A percentile compares a stretch with the other conserved stretches of the same genome.
These are phyloP conservation scores for Alternaria arbusti DNA, from an alignment of 2,329 filamentous ascomycete genomes.

Conservation along the genomic window DNA sequence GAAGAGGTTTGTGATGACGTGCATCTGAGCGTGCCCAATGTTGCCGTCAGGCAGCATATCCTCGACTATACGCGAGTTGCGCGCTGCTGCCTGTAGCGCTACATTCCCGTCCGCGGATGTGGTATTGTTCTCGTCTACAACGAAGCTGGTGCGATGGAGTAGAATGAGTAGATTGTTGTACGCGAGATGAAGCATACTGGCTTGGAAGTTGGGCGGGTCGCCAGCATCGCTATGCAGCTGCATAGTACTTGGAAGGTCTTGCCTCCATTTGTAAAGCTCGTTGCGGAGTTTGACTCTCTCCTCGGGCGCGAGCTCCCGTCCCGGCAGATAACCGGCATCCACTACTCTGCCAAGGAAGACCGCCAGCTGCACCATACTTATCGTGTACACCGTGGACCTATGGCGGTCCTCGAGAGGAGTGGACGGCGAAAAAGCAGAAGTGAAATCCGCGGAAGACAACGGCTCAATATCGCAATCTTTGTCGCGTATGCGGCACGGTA, in stretches of 20 bases:
- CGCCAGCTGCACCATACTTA: slow-evolving; percentile 50
- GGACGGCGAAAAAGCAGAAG: slow-evolving; percentile 37
- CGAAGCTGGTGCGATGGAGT: slow-evolving; percentile 53
- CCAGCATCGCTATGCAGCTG: slow-evolving; percentile 40
- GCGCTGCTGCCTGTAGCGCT: slow-evolving; percentile 55
- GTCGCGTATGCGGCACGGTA: slow-evolving; percentile 57
- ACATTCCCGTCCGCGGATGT: slow-evolving; percentile 48
- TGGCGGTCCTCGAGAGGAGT: slow-evolving; percentile 36
- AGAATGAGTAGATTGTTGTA: slow-evolving; percentile 58
- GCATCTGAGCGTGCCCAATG: slow-evolving; percentile 55
- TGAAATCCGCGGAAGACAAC: slow-evolving; percentile 48
- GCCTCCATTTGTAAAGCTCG: slow-evolving; percentile 51
- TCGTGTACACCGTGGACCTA: slow-evolving; percentile 43
- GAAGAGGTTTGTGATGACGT: slow-evolving; percentile 58
- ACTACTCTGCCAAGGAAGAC: slow-evolving; percentile 49
- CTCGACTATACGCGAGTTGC: slow-evolving; percentile 56
- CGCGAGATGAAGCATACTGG: slow-evolving; percentile 51
- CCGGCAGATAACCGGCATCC: slow-evolving; percentile 44
- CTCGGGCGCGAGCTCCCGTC: slow-evolving; percentile 21
- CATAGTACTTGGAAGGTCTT: slow-evolving; percentile 45
- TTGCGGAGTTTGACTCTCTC: slow-evolving; percentile 33
- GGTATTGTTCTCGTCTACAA: slow-evolving; percentile 44
- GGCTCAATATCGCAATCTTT: slow-evolving; percentile 57
- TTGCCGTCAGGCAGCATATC: slow-evolving; percentile 55
- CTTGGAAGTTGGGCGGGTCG: slow-evolving; percentile 47